Evolutionary conservation across 805 yeast genomes (phyloP), one percentile per base, ranked within the genome.

Genomic region (Jamesozyma spencerorum): DNA sequence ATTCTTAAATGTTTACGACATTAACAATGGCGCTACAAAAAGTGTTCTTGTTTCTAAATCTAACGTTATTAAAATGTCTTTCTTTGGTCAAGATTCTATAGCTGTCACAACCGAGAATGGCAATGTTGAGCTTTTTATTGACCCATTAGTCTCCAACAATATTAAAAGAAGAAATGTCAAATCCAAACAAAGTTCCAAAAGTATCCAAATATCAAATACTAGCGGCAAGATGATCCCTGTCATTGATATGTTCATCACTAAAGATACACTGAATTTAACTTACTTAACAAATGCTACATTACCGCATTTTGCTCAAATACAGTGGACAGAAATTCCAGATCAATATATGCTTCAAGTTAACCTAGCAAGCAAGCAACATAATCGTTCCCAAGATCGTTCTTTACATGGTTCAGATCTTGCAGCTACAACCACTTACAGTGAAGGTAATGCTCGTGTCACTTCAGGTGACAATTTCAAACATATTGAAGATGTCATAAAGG

Each of bases 41-140:
- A 67, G 79, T 2, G 83, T 87, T 2, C 72, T 85, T 42, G 87
- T 83, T 13, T 70, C 88, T 3, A 82, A 81, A 46, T 68, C 85
- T 13, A 74, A 82, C 37, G 76, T 85, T 12, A 42, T 57, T 1
- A 60, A 64, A 6, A 55, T 82, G 7, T 57, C 72, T 0, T 60
- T 68, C 42, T 45, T 34, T 18, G 68, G 64, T 4, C 57, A 56
- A 17, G 41, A 49, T 11, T 32, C 43, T 4, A 53, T 61, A 15
- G 60, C 56, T 1, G 81, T 75, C 0, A 66, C 81, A 5, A 82
- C 88, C 11, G 94, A 86, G 58, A 79, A 74, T 43, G 95, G 96
- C 5, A 53, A 60, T 11, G 66, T 84, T 6, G 95, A 87, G 57
- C 54, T 85, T 1, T 88, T 86, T 63, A 68, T 69, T 39, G 69